phyloP scores from a whole-genome alignment of 495 filamentous ascomycete species.

The Podospora bellae-mahoneyi region DNA sequence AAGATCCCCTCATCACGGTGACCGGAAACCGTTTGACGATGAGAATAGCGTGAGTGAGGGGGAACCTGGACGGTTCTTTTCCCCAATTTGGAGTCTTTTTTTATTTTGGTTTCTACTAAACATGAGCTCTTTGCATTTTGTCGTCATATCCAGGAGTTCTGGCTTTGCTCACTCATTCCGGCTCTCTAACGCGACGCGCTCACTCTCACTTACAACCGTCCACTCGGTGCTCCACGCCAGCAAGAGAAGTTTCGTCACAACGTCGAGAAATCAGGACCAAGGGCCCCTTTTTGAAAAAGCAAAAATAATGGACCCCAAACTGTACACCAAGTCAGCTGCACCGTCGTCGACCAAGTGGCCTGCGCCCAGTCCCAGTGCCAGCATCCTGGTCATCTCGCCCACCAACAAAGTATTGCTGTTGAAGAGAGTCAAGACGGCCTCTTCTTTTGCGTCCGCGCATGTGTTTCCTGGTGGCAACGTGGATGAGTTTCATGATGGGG shows the following conservation, averaged over 20 bases:
- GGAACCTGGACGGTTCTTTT: background rate
- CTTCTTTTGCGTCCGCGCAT: conserved; percentile 84
- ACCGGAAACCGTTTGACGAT: background rate
- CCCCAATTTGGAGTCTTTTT: background rate
- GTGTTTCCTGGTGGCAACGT: conserved; percentile 96
- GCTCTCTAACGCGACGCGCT: background rate
- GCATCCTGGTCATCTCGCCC: conserved; percentile 81
- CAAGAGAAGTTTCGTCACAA: background rate
- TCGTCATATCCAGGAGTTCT: background rate
- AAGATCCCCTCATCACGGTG: background rate
- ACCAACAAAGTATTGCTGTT: conserved; percentile 84
- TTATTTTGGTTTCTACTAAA: background rate
- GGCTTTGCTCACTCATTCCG: background rate
- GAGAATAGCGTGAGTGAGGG: background rate
- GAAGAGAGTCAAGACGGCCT: conserved; percentile 75
- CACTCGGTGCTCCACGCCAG: background rate
- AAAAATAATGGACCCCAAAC: background rate
- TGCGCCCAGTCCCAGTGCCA: conserved; percentile 29
- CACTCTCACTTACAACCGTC: background rate
- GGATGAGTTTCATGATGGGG: conserved; percentile 65
- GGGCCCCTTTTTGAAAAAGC: background rate
- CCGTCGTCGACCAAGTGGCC: background rate
- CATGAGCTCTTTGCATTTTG: background rate
- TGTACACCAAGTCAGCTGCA: background rate
- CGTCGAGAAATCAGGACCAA: background rate